These are phyloP conservation scores for Saitozyma sp. DNA, from an alignment of 768 basidiomycete species.

Conservation along the genomic window DNA sequence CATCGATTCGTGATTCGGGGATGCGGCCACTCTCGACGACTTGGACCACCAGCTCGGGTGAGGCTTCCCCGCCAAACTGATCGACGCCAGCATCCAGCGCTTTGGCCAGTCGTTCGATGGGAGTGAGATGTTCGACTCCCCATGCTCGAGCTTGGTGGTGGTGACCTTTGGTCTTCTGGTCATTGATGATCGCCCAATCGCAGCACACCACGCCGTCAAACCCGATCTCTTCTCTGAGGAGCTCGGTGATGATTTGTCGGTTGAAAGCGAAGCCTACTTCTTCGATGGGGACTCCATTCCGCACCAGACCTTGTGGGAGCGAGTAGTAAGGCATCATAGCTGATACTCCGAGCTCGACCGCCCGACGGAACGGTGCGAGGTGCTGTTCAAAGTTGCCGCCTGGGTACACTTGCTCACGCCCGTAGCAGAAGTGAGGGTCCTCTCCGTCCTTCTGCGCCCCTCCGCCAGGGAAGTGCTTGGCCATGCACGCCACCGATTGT, in stretches of 20 bases:
- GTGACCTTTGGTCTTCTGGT: constrained; percentile 6
- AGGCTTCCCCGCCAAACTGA: constrained; percentile 17
- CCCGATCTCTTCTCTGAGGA: constrained; percentile 12
- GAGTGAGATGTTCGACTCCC: constrained; percentile 17
- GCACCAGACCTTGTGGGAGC: constrained; percentile 2
- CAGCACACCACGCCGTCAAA: constrained; percentile 13
- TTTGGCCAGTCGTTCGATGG: constrained; percentile 12
- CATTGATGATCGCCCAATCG: constrained; percentile 15
- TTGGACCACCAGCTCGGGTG: constrained; percentile 10
- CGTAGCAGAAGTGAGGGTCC: constrained; percentile 17
- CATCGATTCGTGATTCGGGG: constrained; percentile 14
- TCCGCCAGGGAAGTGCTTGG: constrained; percentile 22
- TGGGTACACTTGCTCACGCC: constrained; percentile 16
- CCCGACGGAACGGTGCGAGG: constrained; percentile 12
- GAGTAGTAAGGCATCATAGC: constrained; percentile 18
- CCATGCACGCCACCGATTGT: constrained; percentile 12
- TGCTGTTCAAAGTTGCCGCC: constrained; percentile 21
- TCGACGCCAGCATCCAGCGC: constrained; percentile 19
- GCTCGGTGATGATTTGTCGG: constrained; percentile 12
- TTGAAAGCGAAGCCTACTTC: constrained; percentile 19
- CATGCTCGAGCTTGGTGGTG: constrained; percentile 9
- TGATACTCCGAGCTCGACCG: constrained; percentile 10
- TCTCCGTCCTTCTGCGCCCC: constrained; percentile 11
- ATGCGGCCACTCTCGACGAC: constrained; percentile 12
- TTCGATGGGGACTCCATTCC: constrained; percentile 9